A percentile compares a stretch with the other conserved stretches of the same genome.
These are phyloP conservation scores for Neonectria magnoliae DNA, from an alignment of 2,329 filamentous ascomycete genomes.

Conservation along the genomic window DNA sequence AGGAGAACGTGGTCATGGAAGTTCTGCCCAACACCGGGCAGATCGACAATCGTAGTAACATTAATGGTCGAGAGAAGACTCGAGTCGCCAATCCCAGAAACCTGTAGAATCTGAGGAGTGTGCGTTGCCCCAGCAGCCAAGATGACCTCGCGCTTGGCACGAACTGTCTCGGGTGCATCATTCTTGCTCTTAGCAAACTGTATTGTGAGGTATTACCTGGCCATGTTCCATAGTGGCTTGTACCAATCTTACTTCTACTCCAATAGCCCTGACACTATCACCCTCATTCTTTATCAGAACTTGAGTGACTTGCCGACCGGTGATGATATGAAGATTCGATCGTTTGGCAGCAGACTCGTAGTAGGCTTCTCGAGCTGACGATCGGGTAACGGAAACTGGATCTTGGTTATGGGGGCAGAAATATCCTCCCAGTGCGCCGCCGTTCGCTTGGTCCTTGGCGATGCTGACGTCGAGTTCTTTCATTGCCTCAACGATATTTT, in stretches of 20 bases:
- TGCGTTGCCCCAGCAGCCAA: conserved; percentile 53
- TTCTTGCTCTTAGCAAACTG: conserved; percentile 23
- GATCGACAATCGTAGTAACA: conserved; percentile 54
- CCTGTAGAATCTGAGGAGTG: conserved; percentile 58
- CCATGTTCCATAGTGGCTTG: too few species aligned
- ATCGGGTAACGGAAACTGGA: conserved; percentile 24
- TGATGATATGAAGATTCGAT: conserved; percentile 26
- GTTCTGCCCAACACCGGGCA: conserved; percentile 61
- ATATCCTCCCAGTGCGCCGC: conserved; percentile 32
- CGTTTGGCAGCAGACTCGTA: conserved; percentile 23
- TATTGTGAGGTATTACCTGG: too few species aligned
- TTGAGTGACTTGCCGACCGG: conserved; percentile 31
- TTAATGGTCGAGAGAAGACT: conserved; percentile 49
- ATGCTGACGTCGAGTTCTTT: conserved; percentile 27
- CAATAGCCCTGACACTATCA: conserved; percentile 17
- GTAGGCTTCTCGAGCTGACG: conserved; percentile 33
- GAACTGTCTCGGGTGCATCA: conserved; percentile 1
- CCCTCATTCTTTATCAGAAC: conserved; percentile 25
- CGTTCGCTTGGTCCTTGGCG: conserved; percentile 30
- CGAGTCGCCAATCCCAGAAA: conserved; percentile 58
- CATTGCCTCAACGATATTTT: conserved; percentile 24
- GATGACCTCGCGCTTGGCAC: conserved; percentile 51
- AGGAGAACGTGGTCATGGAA: conserved; percentile 52
- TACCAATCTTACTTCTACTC: conserved; percentile 29
- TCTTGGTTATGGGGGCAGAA: conserved; percentile 32